Percentiles rank a stretch among this genome's conserved stretches.
Evolutionary conservation across 768 basidiomycete species (phyloP).

Genomic region (Amanita thiersii): DNA sequence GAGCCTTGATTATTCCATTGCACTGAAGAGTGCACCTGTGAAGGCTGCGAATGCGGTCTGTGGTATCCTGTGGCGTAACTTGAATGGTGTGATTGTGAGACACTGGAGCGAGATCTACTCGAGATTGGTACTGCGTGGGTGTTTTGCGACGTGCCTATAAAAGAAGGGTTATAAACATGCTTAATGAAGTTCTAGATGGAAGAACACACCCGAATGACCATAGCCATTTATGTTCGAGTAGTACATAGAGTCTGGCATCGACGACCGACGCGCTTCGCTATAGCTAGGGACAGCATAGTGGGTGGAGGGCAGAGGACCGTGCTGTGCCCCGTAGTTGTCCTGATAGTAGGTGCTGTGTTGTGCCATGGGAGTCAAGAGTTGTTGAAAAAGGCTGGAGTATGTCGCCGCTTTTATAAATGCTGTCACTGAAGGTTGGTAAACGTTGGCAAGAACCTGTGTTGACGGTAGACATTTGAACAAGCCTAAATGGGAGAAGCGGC

Average conservation of each 20-base stretch:
- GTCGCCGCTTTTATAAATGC: constrained; percentile 4
- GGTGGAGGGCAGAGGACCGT: not conserved
- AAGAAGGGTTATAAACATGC: not conserved
- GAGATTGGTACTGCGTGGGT: constrained; percentile 2
- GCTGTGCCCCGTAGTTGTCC: constrained; percentile 2
- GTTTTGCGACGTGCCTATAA: not conserved
- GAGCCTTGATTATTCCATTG: constrained; percentile 3
- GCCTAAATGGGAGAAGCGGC: constrained; percentile 1
- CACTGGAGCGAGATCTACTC: constrained; percentile 3
- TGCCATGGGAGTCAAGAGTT: constrained; percentile 4
- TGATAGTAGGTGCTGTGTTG: constrained; percentile 6
- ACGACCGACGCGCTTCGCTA: constrained; percentile 3
- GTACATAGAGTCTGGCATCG: constrained; percentile 1
- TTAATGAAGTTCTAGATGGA: not conserved
- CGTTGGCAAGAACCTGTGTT: constrained; percentile 7
- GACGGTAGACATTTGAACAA: constrained; percentile 1
- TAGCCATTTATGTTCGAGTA: constrained; percentile 5
- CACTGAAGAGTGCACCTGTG: not conserved
- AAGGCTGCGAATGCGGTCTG: not conserved
- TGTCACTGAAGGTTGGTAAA: not conserved
- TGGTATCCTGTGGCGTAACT: not conserved
- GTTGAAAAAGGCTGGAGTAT: not conserved
- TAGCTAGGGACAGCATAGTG: constrained; percentile 1
- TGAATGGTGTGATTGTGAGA: not conserved
- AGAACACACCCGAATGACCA: constrained; percentile 2